A percentile compares a stretch with the other conserved stretches of the same genome.
Conservation (phyloP, 148 eudicot species). For the Nepenthes mirabilis region DNA sequence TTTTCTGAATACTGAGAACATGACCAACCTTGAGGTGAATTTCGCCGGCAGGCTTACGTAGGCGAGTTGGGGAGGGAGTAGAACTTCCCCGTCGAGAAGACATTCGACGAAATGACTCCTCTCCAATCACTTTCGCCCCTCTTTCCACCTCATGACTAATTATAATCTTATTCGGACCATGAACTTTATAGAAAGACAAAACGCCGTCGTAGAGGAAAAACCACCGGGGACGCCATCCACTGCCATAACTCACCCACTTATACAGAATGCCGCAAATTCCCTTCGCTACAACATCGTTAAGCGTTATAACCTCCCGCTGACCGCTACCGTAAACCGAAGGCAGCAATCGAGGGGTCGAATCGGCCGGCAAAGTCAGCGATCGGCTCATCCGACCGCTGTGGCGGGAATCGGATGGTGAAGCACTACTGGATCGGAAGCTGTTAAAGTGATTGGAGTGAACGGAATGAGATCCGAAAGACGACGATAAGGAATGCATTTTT, state of each 20-base stretch:
- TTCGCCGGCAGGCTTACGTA: conserved; percentile 40
- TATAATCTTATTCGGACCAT: conserved; percentile 37
- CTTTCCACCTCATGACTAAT: conserved; percentile 25
- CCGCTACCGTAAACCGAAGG: background rate
- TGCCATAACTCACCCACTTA: conserved; percentile 65
- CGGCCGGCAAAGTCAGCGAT: conserved; percentile 4
- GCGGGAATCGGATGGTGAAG: background rate
- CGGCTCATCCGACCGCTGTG: background rate
- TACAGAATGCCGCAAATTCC: conserved; percentile 42
- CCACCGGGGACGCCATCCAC: conserved; percentile 61
- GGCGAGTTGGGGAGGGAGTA: conserved; percentile 2
- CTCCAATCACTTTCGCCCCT: conserved; percentile 37
- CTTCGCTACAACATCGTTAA: conserved; percentile 33
- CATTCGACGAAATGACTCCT: conserved; percentile 27
- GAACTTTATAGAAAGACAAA: conserved; percentile 43
- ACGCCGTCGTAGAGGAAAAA: conserved; percentile 52
- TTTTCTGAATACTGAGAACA: background rate
- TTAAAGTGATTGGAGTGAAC: background rate
- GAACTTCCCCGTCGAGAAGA: conserved; percentile 3
- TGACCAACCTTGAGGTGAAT: conserved; percentile 50
- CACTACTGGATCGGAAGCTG: background rate
- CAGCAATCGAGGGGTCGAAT: background rate
- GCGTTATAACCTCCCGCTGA: conserved; percentile 9
- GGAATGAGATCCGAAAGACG: background rate
- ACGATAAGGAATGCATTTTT: background rate